phyloP scores from a whole-genome alignment of 495 filamentous ascomycete species.

The Penicillium silybi region DNA sequence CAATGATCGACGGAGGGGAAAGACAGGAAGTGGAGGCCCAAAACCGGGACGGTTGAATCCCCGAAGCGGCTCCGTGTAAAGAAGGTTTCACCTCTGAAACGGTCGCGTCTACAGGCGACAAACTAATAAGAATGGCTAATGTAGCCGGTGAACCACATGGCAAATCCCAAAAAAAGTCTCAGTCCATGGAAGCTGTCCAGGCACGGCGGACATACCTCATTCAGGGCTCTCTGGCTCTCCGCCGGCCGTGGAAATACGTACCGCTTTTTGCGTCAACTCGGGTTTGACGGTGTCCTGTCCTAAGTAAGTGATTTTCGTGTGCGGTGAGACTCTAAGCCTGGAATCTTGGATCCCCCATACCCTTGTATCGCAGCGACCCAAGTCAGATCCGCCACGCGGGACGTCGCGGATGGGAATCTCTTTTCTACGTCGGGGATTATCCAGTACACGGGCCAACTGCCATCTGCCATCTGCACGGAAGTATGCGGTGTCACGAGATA shows the following conservation, averaged over 20 bases:
- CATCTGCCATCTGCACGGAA: too few relatives aligned
- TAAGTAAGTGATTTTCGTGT: not conserved
- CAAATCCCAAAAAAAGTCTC: not conserved
- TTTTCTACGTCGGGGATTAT: not conserved
- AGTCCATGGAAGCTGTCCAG: not conserved
- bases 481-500: not conserved
- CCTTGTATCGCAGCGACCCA: not conserved
- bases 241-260: not conserved
- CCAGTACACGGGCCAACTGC: not conserved
- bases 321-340: not conserved
- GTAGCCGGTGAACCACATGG: not conserved
- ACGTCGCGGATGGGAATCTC: not conserved
- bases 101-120: not conserved
- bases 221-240: not conserved
- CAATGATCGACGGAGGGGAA: slow-evolving; percentile 11
- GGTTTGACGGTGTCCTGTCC: not conserved
- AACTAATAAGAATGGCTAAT: not conserved
- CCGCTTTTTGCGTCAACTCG: not conserved
- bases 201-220: not conserved
- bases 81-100: not conserved
- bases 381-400: not conserved
- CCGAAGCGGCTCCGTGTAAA: slow-evolving; percentile 1
- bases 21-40: not conserved
- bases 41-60: not conserved
- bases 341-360: not conserved